Evolutionary conservation across 2,329 filamentous ascomycete genomes (phyloP).

Genomic region (Cladosporium sphaerospermum): DNA sequence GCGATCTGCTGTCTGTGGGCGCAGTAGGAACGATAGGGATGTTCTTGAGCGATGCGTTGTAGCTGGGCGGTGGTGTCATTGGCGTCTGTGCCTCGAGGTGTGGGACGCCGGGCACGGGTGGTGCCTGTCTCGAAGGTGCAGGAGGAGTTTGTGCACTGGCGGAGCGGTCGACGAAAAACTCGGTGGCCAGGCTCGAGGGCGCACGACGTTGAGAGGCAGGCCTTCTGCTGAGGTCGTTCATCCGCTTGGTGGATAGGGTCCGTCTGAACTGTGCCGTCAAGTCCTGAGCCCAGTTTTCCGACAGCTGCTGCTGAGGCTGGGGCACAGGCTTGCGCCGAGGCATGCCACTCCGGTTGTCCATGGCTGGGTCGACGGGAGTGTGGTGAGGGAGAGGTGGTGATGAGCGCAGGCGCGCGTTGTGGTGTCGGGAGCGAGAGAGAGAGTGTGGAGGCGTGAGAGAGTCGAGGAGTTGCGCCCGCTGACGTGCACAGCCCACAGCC

Average conservation of each 20-base stretch:
- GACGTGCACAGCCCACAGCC: not conserved
- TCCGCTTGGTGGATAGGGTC: constrained; percentile 75
- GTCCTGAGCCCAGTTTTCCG: constrained; percentile 68
- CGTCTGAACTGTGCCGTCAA: constrained; percentile 81
- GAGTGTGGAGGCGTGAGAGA: not conserved
- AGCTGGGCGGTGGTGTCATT: constrained; percentile 48
- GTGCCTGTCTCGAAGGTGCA: constrained; percentile 21
- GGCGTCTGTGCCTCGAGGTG: constrained; percentile 11
- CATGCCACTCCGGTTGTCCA: constrained; percentile 23
- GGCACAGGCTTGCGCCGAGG: constrained; percentile 28
- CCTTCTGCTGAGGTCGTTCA: constrained; percentile 63
- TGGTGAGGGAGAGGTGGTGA: not conserved
- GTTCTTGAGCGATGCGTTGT: constrained; percentile 53
- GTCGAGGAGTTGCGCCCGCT: constrained; percentile 1
- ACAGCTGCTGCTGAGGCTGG: constrained; percentile 19
- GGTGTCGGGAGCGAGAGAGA: not conserved
- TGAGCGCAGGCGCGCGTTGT: constrained; percentile 6
- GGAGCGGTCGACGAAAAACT: constrained; percentile 21
- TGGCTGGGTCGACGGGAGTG: not conserved
- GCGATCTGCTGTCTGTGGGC: constrained; percentile 49
- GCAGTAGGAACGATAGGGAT: constrained; percentile 67
- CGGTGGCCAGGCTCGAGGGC: constrained; percentile 43
- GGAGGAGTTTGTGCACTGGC: constrained; percentile 11
- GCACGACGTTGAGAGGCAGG: constrained; percentile 42
- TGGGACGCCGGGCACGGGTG: constrained; percentile 26